These are phyloP conservation scores for Claviceps monticola DNA, from an alignment of 2,329 filamentous ascomycete species.

Conservation along the genomic window DNA sequence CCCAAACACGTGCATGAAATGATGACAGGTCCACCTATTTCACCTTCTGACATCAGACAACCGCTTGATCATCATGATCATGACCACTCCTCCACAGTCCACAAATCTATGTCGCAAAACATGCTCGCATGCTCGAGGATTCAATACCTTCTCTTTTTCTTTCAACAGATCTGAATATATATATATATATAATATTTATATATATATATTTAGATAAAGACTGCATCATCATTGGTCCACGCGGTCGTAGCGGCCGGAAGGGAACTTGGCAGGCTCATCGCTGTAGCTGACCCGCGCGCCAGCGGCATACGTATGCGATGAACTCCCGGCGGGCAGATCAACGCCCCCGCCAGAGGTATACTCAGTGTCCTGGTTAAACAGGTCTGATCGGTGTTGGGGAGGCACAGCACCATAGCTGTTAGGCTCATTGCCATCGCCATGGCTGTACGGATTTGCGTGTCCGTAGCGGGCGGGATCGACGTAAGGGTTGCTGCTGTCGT, in stretches of 20 bases:
- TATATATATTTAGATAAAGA: background rate
- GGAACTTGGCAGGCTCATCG: constrained; percentile 39
- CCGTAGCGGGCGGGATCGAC: constrained; percentile 21
- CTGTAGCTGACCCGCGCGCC: constrained; percentile 29
- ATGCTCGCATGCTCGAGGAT: background rate
- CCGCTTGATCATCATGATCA: no score
- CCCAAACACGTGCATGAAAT: background rate
- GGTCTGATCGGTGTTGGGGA: constrained; percentile 20
- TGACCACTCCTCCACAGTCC: no score
- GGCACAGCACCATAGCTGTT: constrained; percentile 26
- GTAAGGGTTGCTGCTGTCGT: constrained; percentile 27
- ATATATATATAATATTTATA: no score
- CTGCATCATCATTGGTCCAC: constrained; percentile 19
- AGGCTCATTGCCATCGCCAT: constrained; percentile 25
- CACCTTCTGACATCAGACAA: no score
- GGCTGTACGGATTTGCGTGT: constrained; percentile 23
- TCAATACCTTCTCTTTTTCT: no score
- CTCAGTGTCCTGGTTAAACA: constrained; percentile 38
- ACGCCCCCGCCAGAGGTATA: constrained; percentile 25
- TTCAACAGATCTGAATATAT: no score
- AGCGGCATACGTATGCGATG: constrained; percentile 5
- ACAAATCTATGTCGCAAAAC: background rate
- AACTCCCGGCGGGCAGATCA: constrained; percentile 11
- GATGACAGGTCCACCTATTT: no score
- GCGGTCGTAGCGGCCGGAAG: constrained; percentile 42